Base-by-base conservation (phyloP, 176 grass and related monocot genomes). In the Oryza longistaminata region DNA sequence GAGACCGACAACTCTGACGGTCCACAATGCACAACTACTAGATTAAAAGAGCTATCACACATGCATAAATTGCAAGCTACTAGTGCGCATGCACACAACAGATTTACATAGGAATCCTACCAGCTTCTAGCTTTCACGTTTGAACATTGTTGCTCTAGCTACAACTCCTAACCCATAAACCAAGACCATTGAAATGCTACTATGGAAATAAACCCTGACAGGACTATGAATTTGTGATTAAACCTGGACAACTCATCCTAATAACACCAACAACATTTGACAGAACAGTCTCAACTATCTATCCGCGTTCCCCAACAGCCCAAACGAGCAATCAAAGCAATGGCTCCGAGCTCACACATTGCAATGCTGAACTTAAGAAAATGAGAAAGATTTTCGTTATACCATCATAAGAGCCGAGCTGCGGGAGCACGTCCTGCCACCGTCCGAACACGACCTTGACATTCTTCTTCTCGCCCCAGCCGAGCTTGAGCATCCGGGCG, bases 391-490 rank as follows among this genome's bases (percentile, higher is more conserved):
- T 3, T 55, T 42, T 50, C 33, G 7, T 37, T 3, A 66, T 95
- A 95, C 96, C 96, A 43, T 98, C 96, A 75, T 98, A 95, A 1
- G 96, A 93, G 39, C 83, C 87, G 17, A 98, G 91, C 65, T 95
- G 87, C 7, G 87, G 80, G 50, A 95, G 67, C 83, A 95, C 88
- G 76, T 95, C 96, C 71, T 98, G 96, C 96, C 96, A 98, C 68
- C 89, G 87, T 4, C 93, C 96, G 64, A 98, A 95, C 25, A 98
- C 77, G 74, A 95, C 90, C 78, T 72, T 90, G 39, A 98, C 91
- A 68, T 98, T 95, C 83, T 92, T 90, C 87, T 95, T 98, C 81
- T 95, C 83, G 31, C 83, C 93, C 93, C 93, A 95, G 7, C 91
- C 96, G 6, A 78, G 89, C 55, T 90, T 90, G 55, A 95, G 84